These are phyloP conservation scores for Pseudogymnoascus sp. DNA, from an alignment of 2,329 filamentous ascomycete species.

Conservation along the genomic window DNA sequence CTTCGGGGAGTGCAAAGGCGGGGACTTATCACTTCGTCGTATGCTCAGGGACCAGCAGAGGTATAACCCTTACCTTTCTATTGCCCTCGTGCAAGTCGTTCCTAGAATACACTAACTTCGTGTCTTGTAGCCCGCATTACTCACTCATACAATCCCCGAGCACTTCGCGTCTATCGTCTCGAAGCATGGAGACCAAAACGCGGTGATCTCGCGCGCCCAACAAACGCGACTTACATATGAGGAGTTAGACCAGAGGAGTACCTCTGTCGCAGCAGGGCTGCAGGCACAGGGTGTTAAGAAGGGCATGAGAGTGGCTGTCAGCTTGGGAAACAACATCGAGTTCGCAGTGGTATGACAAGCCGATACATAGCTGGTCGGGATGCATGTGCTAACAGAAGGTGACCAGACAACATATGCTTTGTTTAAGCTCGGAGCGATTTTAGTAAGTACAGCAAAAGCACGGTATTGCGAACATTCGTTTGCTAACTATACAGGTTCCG, in stretches of 20 bases:
- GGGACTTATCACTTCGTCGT: constrained; percentile 1
- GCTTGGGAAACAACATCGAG: constrained; percentile 76
- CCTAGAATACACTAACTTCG: constrained; percentile 9
- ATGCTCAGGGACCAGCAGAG: background rate
- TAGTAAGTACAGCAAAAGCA: constrained; percentile 41
- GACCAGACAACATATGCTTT: constrained; percentile 64
- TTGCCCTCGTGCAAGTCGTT: background rate
- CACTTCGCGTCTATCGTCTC: constrained; percentile 62
- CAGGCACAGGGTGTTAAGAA: constrained; percentile 64
- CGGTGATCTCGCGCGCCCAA: constrained; percentile 46
- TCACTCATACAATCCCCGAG: constrained; percentile 60
- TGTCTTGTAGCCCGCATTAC: constrained; percentile 30
- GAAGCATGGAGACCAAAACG: constrained; percentile 53
- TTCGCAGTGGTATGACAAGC: constrained; percentile 57
- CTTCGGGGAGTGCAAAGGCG: background rate
- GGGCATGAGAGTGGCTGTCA: constrained; percentile 78
- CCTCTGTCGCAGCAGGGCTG: constrained; percentile 64
- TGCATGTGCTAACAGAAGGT: constrained; percentile 17
- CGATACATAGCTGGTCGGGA: background rate
- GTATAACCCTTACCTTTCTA: background rate
- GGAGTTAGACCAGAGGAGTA: constrained; percentile 66
- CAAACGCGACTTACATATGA: constrained; percentile 60
- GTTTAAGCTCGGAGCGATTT: constrained; percentile 87
- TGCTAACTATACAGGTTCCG: constrained; percentile 51
- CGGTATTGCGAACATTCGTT: background rate